Evolutionary conservation across 2,329 filamentous ascomycete genomes (phyloP).

Genomic region (Beauveria sp.): DNA sequence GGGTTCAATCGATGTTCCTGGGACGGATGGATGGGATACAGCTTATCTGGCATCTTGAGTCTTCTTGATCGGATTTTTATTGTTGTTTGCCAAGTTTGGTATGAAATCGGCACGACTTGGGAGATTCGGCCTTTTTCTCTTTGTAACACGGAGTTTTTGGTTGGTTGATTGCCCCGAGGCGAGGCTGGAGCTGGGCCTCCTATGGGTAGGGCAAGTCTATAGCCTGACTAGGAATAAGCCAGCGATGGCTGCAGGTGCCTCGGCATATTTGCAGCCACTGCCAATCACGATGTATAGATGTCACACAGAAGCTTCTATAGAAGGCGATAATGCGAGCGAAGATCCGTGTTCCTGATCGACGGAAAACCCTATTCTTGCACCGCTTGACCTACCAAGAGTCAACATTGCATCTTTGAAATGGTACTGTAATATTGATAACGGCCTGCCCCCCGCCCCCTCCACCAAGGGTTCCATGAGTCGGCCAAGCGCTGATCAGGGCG

Average conservation of each 20-base stretch:
- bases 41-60: slow-evolving; percentile 21
- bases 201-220: background rate
- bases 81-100: background rate
- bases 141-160: background rate
- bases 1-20: slow-evolving; percentile 3
- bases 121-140: background rate
- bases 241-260: background rate
- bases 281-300: background rate
- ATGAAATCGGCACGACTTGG: background rate
- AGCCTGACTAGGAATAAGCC: background rate
- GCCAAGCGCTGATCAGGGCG: background rate
- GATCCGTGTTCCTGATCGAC: background rate
- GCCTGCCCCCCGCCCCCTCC: too few relatives aligned
- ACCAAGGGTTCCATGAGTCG: background rate
- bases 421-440: too few relatives aligned
- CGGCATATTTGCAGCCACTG: background rate
- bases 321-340: background rate
- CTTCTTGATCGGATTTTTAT: background rate
- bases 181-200: background rate
- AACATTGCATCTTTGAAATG: background rate
- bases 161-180: background rate
- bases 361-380: background rate
- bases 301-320: background rate
- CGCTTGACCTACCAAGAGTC: background rate
- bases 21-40: slow-evolving; percentile 13